These are phyloP conservation scores for Leersia perrieri DNA, from an alignment of 176 grass and related monocot species.

Conservation along the genomic window DNA sequence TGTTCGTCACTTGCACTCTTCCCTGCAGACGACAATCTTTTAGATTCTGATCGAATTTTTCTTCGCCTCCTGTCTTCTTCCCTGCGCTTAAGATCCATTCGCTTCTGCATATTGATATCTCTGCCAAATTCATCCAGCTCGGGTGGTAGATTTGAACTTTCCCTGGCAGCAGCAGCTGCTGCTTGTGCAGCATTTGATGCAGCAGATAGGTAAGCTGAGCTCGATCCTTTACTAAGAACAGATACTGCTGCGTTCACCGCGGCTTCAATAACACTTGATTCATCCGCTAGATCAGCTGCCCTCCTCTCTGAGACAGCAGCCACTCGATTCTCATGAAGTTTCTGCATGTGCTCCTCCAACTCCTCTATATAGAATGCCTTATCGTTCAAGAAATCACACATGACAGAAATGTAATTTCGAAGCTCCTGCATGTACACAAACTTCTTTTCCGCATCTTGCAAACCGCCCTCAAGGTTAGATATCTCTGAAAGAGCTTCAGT, in stretches of 20 bases:
- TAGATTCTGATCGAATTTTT: constrained; percentile 58
- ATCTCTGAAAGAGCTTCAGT: constrained; percentile 85
- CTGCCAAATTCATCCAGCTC: constrained; percentile 91
- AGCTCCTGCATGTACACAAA: constrained; percentile 92
- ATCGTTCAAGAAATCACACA: constrained; percentile 93
- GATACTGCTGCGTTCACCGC: constrained; percentile 71
- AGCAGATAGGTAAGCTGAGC: constrained; percentile 53
- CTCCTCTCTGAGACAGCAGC: constrained; percentile 67
- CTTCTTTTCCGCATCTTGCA: constrained; percentile 75
- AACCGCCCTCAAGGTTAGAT: constrained; percentile 56
- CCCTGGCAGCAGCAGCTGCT: constrained; percentile 60
- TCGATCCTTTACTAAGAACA: constrained; percentile 72
- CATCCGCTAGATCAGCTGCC: constrained; percentile 65
- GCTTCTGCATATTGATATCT: constrained; percentile 74
- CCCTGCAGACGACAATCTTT: constrained; percentile 49
- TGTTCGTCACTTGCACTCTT: constrained; percentile 42
- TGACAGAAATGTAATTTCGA: constrained; percentile 77
- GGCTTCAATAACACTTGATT: constrained; percentile 70
- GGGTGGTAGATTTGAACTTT: constrained; percentile 57
- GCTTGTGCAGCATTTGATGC: constrained; percentile 77
- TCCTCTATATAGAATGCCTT: constrained; percentile 94
- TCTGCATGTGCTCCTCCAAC: constrained; percentile 86
- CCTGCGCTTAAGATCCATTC: constrained; percentile 70
- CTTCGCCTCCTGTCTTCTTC: constrained; percentile 64
- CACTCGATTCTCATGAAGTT: constrained; percentile 72